A percentile compares a stretch with the other conserved stretches of the same genome.
Conservation (phyloP, 1,139 yeast species). For the Blastobotrys illinoisensis region DNA sequence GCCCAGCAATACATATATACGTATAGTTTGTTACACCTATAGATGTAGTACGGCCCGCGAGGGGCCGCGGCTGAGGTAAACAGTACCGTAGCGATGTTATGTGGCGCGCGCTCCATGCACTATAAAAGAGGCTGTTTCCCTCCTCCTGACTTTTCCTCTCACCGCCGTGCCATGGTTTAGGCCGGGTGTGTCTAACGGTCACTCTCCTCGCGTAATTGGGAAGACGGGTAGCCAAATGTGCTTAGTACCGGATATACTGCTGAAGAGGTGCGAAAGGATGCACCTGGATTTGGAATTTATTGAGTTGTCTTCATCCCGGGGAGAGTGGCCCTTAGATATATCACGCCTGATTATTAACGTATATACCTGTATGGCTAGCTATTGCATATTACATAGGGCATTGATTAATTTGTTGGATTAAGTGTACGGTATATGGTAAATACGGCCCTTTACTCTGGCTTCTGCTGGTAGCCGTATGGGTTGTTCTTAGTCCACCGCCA, state of each 20-base stretch:
- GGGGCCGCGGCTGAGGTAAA: too few species aligned
- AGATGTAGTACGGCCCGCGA: too few species aligned
- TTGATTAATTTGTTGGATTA: too few species aligned
- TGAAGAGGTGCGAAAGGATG: neutral
- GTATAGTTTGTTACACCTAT: too few species aligned
- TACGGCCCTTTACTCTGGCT: slow-evolving; percentile 9
- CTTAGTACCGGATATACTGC: too few species aligned
- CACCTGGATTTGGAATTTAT: neutral
- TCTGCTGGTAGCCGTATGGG: slow-evolving; percentile 54
- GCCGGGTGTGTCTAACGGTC: neutral
- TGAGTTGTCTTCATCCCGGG: neutral
- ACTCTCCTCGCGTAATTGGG: neutral
- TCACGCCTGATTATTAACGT: neutral
- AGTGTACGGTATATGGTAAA: too few species aligned
- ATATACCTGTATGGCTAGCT: too few species aligned
- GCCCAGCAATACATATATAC: too few species aligned
- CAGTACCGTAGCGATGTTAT: too few species aligned
- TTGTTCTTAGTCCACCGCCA: slow-evolving; percentile 75
- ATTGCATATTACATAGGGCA: too few species aligned
- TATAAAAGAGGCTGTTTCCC: neutral
- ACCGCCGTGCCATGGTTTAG: neutral
- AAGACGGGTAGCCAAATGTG: too few species aligned
- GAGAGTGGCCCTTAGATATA: neutral
- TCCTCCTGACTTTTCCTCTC: neutral
- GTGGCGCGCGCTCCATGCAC: too few species aligned